Percentiles rank a stretch among this genome's conserved stretches.
phyloP scores from a whole-genome alignment of 176 grass and related monocot genomes.

The Secale cereale region DNA sequence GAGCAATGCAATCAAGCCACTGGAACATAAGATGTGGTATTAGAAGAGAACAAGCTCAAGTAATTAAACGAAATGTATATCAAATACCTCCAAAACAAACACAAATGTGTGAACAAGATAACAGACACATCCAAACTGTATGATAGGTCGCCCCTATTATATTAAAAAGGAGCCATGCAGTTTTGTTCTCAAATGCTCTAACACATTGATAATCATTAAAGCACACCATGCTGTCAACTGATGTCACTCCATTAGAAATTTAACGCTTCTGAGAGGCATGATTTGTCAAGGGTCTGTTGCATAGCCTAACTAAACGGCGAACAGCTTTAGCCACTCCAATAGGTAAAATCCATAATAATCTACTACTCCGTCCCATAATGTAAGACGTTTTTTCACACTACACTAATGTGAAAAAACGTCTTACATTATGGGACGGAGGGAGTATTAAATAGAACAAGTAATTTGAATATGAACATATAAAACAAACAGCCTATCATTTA shows the following conservation, averaged over 20 bases:
- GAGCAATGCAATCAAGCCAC: slow-evolving; percentile 96
- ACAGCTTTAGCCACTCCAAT: background rate
- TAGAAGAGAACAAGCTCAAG: slow-evolving; percentile 13
- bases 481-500: slow-evolving; percentile 14
- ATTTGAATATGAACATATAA: slow-evolving; percentile 1
- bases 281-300: background rate
- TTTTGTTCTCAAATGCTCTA: background rate
- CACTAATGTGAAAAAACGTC: no score
- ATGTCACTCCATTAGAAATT: slow-evolving; percentile 3
- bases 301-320: background rate
- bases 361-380: no score
- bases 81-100: background rate
- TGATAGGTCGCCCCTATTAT: background rate
- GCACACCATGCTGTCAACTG: background rate
- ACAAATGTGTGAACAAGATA: slow-evolving; percentile 5
- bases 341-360: slow-evolving; percentile 21
- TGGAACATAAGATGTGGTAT: slow-evolving; percentile 44
- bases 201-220: slow-evolving; percentile 1
- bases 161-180: background rate
- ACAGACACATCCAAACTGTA: background rate
- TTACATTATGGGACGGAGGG: no score
- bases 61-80: slow-evolving; percentile 19
- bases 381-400: no score
- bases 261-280: background rate
- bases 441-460: background rate